Evolutionary conservation across 805 yeast genomes (phyloP).

Genomic region (Diddensiella santjacobensis): DNA sequence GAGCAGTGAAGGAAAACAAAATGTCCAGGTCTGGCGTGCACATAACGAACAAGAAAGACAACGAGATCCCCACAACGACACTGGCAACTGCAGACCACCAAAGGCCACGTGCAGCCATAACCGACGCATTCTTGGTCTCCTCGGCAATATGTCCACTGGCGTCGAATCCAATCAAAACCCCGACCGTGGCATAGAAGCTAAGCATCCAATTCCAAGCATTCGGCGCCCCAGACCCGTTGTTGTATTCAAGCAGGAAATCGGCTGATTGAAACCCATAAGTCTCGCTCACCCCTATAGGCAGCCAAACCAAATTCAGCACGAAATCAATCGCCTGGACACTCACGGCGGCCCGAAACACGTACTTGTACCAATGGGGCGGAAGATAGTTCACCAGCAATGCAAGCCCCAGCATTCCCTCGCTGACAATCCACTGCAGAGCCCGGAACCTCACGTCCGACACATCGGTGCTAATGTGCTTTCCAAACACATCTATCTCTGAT

Average conservation of each 20-base stretch:
- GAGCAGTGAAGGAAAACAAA: slow-evolving; percentile 18
- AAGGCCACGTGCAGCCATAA: slow-evolving; percentile 23
- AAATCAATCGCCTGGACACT: slow-evolving; percentile 19
- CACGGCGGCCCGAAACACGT: slow-evolving; percentile 20
- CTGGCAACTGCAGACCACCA: slow-evolving; percentile 22
- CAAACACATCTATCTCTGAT: slow-evolving; percentile 22
- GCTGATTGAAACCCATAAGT: slow-evolving; percentile 24
- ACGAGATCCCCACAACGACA: slow-evolving; percentile 14
- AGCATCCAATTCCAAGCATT: slow-evolving; percentile 24
- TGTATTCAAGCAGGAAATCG: slow-evolving; percentile 17
- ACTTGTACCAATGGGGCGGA: slow-evolving; percentile 20
- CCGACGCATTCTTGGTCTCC: slow-evolving; percentile 23
- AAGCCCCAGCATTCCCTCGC: slow-evolving; percentile 19
- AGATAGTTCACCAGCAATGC: slow-evolving; percentile 20
- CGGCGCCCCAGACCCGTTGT: slow-evolving; percentile 21
- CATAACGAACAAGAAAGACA: slow-evolving; percentile 19
- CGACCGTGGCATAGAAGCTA: slow-evolving; percentile 22
- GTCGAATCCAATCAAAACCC: slow-evolving; percentile 24
- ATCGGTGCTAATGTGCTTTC: slow-evolving; percentile 12
- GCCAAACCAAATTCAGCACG: slow-evolving; percentile 23
- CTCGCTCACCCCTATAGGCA: slow-evolving; percentile 25
- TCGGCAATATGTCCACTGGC: slow-evolving; percentile 28
- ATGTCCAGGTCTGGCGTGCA: slow-evolving; percentile 22
- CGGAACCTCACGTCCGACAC: slow-evolving; percentile 20
- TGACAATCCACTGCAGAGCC: slow-evolving; percentile 26